Base-by-base conservation (phyloP, 2,329 filamentous ascomycete species). In the Ascochyta fabae region DNA sequence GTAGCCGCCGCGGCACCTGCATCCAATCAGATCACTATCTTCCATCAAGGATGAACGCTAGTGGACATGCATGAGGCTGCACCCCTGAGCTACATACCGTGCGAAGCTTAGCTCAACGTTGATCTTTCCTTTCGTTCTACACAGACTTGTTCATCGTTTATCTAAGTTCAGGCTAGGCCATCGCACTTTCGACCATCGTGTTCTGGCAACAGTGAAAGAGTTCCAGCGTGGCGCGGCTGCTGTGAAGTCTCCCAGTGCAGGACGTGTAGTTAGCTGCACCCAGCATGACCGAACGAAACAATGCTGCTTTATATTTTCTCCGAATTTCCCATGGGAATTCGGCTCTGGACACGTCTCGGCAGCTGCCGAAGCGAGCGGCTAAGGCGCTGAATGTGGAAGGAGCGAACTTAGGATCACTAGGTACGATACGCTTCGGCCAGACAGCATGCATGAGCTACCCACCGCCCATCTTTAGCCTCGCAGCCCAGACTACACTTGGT, bases 391-490 rank as follows among this genome's bases (percentile, higher is more conserved):
- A 55, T 44, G 22, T n/a, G 46, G 50, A 55, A 60, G 48, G 53
- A 58, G 59, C 48, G 42, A 55, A 35, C 7, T 41, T n/a, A 38
- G 22, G 9, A n/a, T 45, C 15, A 33, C 44, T 44, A 49, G 56
- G 52, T 19, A 34, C 31, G 22, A 35, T n/a, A 26, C 29, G 38
- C 26, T 44, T 43, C 39, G 38, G 48, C 26, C 31, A 15, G 40
- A 26, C 16, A 31, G 26, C 31, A 31, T 41, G 24, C 36, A 29
- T 8, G 6, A 23, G 26, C 23, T 24, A 26, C 29, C 44, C 44
- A 29, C 16, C 24, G 48, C 19, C 23, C 49, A 26, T 40, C 27
- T 19, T n/a, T 23, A 41, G 22, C 12, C 16, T 36, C 6, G 7
- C 34, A 24, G 33, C 33, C 48, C 48, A 31, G 36, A 15, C 44